A percentile compares a stretch with the other conserved stretches of the same genome.
phyloP scores from a whole-genome alignment of 2,329 filamentous ascomycete species.

The Paramyrothecium roridum region DNA sequence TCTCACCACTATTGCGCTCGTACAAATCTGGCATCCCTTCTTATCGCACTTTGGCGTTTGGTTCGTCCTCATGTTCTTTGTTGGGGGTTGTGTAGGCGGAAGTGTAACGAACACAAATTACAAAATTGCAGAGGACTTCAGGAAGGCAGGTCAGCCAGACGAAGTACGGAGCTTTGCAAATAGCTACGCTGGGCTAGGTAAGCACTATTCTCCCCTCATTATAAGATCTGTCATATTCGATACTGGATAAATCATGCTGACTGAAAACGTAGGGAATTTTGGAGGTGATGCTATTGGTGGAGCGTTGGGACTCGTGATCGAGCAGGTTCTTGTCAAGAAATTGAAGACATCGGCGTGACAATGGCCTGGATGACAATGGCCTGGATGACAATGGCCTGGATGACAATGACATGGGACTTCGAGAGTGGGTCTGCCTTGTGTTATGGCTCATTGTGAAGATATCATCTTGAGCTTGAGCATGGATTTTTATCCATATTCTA shows the following conservation, averaged over 20 bases:
- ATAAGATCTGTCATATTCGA: no score
- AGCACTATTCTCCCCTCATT: not conserved
- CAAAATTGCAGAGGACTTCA: not conserved
- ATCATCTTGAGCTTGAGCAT: no score
- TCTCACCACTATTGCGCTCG: not conserved
- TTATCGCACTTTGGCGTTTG: not conserved
- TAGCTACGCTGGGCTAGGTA: not conserved
- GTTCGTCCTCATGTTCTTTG: not conserved
- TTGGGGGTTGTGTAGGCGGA: not conserved
- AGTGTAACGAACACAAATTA: not conserved
- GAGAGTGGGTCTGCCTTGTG: no score
- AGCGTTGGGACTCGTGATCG: not conserved
- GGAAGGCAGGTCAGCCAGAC: not conserved
- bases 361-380: no score
- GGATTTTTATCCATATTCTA: no score
- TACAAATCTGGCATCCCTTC: not conserved
- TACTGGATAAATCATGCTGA: no score
- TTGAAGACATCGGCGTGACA: not conserved
- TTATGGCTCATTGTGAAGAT: no score
- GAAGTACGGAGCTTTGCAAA: not conserved
- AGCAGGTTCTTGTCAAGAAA: not conserved
- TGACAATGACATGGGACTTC: no score
- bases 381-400: no score
- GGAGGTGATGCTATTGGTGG: not conserved
- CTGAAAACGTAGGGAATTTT: not conserved